Evolutionary conservation across 768 basidiomycete species (phyloP).

Genomic region (Amyloporia xantha): DNA sequence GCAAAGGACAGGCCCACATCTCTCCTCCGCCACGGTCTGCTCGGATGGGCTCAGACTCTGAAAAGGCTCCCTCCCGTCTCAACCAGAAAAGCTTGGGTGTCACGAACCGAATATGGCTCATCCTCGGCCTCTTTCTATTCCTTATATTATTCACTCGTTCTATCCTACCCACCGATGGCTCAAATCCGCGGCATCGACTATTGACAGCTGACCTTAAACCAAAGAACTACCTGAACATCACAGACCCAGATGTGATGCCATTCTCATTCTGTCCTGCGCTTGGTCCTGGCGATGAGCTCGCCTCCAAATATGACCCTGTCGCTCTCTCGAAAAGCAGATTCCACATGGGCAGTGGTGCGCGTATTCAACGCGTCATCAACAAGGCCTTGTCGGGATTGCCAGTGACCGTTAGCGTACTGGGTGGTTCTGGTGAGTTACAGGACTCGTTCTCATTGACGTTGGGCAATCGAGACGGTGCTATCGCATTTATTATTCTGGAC

Average conservation of each 20-base stretch:
- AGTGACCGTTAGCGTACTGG: slow-evolving; percentile 84
- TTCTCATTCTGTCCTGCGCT: slow-evolving; percentile 91
- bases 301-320: slow-evolving; percentile 69
- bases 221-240: slow-evolving; percentile 77
- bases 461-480: too few species aligned
- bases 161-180: slow-evolving; percentile 35
- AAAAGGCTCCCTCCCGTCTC: slow-evolving; percentile 44
- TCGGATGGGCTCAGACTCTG: slow-evolving; percentile 39
- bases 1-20: slow-evolving; percentile 52
- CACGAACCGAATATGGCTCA: slow-evolving; percentile 63
- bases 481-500: too few species aligned
- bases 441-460: too few species aligned
- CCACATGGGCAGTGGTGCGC: slow-evolving; percentile 74
- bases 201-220: slow-evolving; percentile 44
- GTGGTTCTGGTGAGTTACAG: slow-evolving; percentile 70
- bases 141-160: slow-evolving; percentile 53
- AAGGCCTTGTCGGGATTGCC: slow-evolving; percentile 81
- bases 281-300: slow-evolving; percentile 76
- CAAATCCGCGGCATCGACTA: slow-evolving; percentile 22
- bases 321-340: slow-evolving; percentile 67
- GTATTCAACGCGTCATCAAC: slow-evolving; percentile 77
- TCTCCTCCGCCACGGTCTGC: slow-evolving; percentile 36
- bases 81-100: slow-evolving; percentile 54
- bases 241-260: slow-evolving; percentile 48
- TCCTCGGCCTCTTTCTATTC: slow-evolving; percentile 45